Percentiles rank a stretch among this genome's conserved stretches.
phyloP scores from a whole-genome alignment of 306 rosid genomes.

The Potentilla sterilis region DNA sequence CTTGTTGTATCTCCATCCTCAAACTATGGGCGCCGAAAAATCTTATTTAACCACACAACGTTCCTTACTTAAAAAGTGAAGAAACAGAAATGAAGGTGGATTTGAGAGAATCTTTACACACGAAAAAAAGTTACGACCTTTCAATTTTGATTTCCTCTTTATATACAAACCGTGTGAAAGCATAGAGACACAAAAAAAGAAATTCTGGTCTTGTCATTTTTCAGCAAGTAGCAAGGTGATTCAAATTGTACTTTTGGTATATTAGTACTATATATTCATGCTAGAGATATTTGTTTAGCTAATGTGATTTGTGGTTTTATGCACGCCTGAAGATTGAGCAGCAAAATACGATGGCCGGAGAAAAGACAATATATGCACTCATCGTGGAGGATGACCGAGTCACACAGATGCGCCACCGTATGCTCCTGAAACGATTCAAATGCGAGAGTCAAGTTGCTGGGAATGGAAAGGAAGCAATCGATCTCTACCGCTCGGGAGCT shows the following conservation, averaged over 20 bases:
- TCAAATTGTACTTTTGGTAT: background rate
- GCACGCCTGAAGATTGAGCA: background rate
- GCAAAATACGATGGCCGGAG: background rate
- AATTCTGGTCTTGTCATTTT: background rate
- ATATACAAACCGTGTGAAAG: background rate
- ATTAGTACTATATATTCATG: background rate
- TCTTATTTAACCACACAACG: background rate
- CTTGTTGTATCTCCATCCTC: background rate
- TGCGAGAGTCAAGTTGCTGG: conserved; percentile 17
- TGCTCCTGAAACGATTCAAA: background rate
- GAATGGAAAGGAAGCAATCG: conserved; percentile 26
- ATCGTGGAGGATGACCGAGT: conserved; percentile 27
- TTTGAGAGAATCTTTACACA: background rate
- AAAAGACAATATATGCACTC: conserved; percentile 12
- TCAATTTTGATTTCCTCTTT: background rate
- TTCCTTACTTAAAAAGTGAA: too few relatives aligned
- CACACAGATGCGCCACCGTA: conserved; percentile 14
- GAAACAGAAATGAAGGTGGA: background rate
- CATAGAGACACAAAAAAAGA: background rate
- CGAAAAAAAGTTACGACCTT: background rate
- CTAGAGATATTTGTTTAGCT: background rate
- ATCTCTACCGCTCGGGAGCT: conserved; percentile 29
- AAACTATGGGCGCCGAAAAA: background rate
- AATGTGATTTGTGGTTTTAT: background rate
- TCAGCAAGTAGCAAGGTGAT: background rate